Percentiles rank a stretch among this genome's conserved stretches.
Evolutionary conservation across 768 basidiomycete genomes (phyloP).

Genomic region (Pleurotus pulmonarius): DNA sequence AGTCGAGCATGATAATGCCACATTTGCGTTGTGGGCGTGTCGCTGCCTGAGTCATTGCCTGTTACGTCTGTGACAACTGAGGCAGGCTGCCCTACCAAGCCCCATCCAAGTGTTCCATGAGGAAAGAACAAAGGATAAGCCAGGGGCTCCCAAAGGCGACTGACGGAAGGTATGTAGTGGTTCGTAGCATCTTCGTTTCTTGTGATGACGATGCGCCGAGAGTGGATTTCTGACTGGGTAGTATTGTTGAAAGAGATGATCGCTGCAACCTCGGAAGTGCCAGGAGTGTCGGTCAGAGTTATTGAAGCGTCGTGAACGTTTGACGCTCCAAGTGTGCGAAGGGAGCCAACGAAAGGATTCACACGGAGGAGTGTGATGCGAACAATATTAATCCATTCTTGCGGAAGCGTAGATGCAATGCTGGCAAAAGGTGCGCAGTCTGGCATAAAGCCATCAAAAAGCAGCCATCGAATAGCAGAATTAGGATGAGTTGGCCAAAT

Average conservation of each 20-base stretch:
- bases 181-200: background rate
- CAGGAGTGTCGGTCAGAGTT: constrained; percentile 16
- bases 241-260: constrained; percentile 17
- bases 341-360: constrained; percentile 12
- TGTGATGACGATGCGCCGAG: constrained; percentile 15
- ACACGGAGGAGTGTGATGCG: constrained; percentile 6
- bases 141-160: constrained; percentile 32
- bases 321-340: constrained; percentile 5
- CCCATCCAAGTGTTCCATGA: constrained; percentile 31
- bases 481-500: constrained; percentile 20
- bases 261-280: constrained; percentile 22
- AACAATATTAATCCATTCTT: constrained; percentile 12
- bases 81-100: constrained; percentile 7
- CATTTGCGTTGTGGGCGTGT: constrained; percentile 24
- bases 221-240: constrained; percentile 8
- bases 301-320: constrained; percentile 7
- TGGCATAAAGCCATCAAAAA: constrained; percentile 24
- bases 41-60: background rate
- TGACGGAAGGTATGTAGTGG: constrained; percentile 20
- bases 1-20: constrained; percentile 28
- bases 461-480: constrained; percentile 26
- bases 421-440: constrained; percentile 2
- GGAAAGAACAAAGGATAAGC: constrained; percentile 34
- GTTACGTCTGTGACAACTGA: too few species aligned
- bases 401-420: constrained; percentile 6